Evolutionary conservation across 805 yeast genomes (phyloP), one percentile per base, ranked within the genome.

Genomic region (Schwanniomyces polymorphus): DNA sequence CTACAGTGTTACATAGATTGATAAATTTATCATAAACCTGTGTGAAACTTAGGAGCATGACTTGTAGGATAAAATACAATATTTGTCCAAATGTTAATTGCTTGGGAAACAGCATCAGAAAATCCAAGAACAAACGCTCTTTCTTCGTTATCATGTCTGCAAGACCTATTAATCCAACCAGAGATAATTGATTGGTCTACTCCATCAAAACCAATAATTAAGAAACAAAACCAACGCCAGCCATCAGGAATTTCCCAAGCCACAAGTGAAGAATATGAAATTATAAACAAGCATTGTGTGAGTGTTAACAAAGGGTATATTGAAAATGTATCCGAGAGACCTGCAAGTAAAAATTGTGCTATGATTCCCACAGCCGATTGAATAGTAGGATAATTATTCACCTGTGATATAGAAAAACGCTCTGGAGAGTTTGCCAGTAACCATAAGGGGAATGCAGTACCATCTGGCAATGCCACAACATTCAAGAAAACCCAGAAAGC

Each of bases 1-100:
- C n/a, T n/a, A n/a, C n/a, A n/a, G n/a, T n/a, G n/a, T n/a, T n/a
- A n/a, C n/a, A n/a, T n/a, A n/a, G n/a, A n/a, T n/a, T n/a, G n/a
- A n/a, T n/a, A n/a, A n/a, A n/a, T n/a, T n/a, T n/a, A n/a, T n/a
- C n/a, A n/a, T n/a, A n/a, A n/a, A n/a, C 78, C 78, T 9, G 52
- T 47, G 38, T 57, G 64, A 61, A 74, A 74, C 47, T 64, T 49
- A 2, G 78, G 78, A 3, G 74, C 69, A n/a, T 66, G 46, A 9
- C 55, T 55, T 0, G 78, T 72, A 7, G 78, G 77, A 50, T 59
- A 74, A 47, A 71, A 70, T 3, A 61, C 78, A 46, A 74, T 70
- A 48, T 71, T 74, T 10, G 78, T 73, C 73, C 78, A 74, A 42
- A 74, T 67, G 45, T 72, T 74, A 61, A 72, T 69, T 8, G 76